A percentile compares a stretch with the other conserved stretches of the same genome.
Evolutionary conservation across 805 yeast species (phyloP).

Genomic region (Kluyveromyces aestuarii): DNA sequence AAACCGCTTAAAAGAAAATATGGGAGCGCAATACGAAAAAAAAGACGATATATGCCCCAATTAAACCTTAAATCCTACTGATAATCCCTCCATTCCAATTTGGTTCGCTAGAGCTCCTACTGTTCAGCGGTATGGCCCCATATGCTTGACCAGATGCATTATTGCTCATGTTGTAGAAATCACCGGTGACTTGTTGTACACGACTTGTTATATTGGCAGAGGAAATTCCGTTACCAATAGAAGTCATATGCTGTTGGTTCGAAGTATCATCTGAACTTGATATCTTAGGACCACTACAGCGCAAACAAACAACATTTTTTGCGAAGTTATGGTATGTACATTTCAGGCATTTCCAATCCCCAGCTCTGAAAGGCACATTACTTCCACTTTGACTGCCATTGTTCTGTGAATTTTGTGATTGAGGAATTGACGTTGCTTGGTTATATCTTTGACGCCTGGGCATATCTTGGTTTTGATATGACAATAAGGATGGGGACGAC

Average conservation of each 20-base stretch:
- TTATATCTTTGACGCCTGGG: slow-evolving; percentile 4
- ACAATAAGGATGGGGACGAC: background rate
- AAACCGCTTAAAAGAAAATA: background rate
- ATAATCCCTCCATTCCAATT: slow-evolving; percentile 8
- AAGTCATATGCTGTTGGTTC: background rate
- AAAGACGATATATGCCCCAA: background rate
- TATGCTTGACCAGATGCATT: background rate
- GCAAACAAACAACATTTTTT: slow-evolving; percentile 74
- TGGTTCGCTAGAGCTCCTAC: slow-evolving; percentile 17
- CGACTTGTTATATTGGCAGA: background rate
- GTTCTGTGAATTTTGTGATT: slow-evolving; percentile 12
- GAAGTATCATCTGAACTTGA: slow-evolving; percentile 4
- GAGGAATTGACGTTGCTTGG: slow-evolving; percentile 3
- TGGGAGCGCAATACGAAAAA: background rate
- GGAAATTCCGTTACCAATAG: background rate
- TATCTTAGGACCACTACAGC: slow-evolving; percentile 69
- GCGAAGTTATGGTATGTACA: slow-evolving; percentile 91
- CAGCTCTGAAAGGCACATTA: slow-evolving; percentile 87
- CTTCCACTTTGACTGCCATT: slow-evolving; percentile 28
- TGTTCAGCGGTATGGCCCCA: slow-evolving; percentile 13
- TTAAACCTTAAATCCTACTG: background rate
- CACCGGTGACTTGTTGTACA: background rate
- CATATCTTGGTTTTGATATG: background rate
- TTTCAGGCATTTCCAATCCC: slow-evolving; percentile 86
- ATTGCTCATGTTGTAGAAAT: background rate